Base-by-base conservation (phyloP, 225 moss, liverwort and hornwort genomes). In the Neckera pumila region DNA sequence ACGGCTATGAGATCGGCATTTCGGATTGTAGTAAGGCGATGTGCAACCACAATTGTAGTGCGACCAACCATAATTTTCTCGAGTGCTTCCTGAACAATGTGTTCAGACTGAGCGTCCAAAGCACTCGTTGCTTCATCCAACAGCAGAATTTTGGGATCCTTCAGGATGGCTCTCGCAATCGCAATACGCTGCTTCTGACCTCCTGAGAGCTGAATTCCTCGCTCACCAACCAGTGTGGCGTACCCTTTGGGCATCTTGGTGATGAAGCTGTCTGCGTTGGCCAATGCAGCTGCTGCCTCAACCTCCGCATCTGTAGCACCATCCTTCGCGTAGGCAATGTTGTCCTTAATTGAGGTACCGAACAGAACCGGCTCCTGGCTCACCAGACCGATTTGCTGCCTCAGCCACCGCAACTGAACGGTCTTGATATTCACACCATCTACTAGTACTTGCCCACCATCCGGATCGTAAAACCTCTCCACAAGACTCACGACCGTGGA, bases 111-210 rank as follows among this genome's bases (percentile, higher is more conserved):
- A n/a, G 96, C 93, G 83, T 98, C 98, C 94, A 98, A 93, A 21
- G 98, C 98, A 94, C 98, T 98, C 36, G 98, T 98, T 56, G 98
- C 98, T 91, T 98, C 98, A 88, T 98, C 98, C 90, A 98, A 82
- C 79, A 98, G 75, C 31, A 98, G 85, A 84, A 98, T 96, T 40
- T 80, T 93, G 9, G 98, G 98, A 88, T 98, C 88, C 87, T 97
- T 98, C 87, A 97, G 62, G 34, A 98, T 98, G 43, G 97, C 98
- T 79, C 98, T 93, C 40, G 98, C 98, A 63, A 98, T 97, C 64
- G 98, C 98, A 45, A 98, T 97, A 12, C 98, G 93, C 82, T 98
- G 98, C 89, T 98, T 98, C 87, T 98, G 98, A 80, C 98, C 98
- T 80, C 98, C 98, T 49, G 98, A 98, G 47, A 98, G 87, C 89